Percentiles rank a stretch among this genome's conserved stretches.
phyloP scores from a whole-genome alignment of 164 flowering plant genomes.

The Protea cynaroides region DNA sequence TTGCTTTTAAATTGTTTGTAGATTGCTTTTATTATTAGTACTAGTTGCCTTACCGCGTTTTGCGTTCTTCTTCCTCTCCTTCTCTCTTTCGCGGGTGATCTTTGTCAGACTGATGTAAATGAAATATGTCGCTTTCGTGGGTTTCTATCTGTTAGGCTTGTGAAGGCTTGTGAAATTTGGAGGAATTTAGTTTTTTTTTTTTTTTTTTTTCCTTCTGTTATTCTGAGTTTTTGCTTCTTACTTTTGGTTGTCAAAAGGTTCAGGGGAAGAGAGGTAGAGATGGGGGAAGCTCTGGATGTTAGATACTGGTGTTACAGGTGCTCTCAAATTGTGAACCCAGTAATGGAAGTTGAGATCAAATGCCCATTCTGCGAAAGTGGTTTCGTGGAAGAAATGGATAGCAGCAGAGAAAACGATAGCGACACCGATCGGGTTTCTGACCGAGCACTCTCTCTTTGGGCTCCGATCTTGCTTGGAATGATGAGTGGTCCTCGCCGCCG shows the following conservation, averaged over 20 bases:
- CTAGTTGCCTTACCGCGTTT: neutral
- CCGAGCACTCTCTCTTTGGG: slow-evolving; percentile 71
- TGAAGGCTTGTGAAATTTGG: neutral
- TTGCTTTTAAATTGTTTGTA: too few species aligned
- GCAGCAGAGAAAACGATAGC: slow-evolving; percentile 5
- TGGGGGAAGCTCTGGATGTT: slow-evolving; percentile 49
- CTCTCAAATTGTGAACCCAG: slow-evolving; percentile 53
- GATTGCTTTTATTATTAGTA: neutral
- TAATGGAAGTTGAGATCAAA: slow-evolving; percentile 61
- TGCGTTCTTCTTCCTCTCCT: neutral
- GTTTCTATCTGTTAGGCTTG: neutral
- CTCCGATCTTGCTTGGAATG: slow-evolving; percentile 78
- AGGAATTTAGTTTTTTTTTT: neutral
- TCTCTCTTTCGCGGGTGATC: neutral
- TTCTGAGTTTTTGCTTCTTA: slow-evolving; percentile 5
- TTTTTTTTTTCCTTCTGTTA: slow-evolving; percentile 1
- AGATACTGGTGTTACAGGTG: slow-evolving; percentile 83
- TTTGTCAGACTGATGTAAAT: neutral
- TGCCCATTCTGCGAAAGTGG: slow-evolving; percentile 72
- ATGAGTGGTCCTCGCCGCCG: slow-evolving; percentile 48
- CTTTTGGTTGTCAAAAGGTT: slow-evolving; percentile 1
- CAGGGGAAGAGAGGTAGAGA: slow-evolving; percentile 12
- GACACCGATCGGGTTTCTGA: slow-evolving; percentile 38
- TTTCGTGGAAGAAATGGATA: slow-evolving; percentile 66
- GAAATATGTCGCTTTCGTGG: neutral